Conservation (phyloP, 495 filamentous ascomycete genomes). For the Neurospora intermedia region DNA sequence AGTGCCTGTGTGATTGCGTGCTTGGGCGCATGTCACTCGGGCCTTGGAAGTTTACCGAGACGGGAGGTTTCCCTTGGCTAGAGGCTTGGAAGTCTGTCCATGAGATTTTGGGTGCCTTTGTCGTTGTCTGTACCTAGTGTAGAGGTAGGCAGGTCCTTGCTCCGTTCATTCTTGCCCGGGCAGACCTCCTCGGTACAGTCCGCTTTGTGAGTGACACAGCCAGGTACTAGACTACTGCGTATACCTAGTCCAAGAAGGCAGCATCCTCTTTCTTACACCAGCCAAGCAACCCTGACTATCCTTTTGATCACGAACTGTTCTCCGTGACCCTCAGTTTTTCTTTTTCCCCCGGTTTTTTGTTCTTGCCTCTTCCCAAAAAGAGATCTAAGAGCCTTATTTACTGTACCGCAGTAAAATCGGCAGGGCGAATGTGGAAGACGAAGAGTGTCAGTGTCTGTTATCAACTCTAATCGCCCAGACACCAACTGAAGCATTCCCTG, state of each 20-base stretch:
- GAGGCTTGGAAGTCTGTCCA: neutral
- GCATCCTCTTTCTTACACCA: neutral
- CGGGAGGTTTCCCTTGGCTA: neutral
- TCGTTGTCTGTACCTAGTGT: too few relatives aligned
- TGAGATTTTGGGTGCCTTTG: neutral
- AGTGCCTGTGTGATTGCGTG: neutral
- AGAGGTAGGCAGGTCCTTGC: neutral
- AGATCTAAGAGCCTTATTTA: neutral
- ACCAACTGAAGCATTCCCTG: neutral
- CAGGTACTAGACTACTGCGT: too few relatives aligned
- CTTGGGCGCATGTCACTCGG: neutral
- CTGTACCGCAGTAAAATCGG: neutral
- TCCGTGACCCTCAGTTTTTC: neutral
- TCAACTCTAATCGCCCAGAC: neutral
- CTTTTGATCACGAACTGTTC: neutral
- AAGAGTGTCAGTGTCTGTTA: neutral
- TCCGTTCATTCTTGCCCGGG: neutral
- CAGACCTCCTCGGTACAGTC: neutral
- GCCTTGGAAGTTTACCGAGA: neutral
- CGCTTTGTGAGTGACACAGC: neutral
- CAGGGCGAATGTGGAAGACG: neutral
- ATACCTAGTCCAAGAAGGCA: neutral
- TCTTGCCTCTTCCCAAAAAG: too few relatives aligned
- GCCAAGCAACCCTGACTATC: neutral
- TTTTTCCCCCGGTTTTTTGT: neutral